Conservation (phyloP, 106 monocot genomes). For the Dioscorea alata region DNA sequence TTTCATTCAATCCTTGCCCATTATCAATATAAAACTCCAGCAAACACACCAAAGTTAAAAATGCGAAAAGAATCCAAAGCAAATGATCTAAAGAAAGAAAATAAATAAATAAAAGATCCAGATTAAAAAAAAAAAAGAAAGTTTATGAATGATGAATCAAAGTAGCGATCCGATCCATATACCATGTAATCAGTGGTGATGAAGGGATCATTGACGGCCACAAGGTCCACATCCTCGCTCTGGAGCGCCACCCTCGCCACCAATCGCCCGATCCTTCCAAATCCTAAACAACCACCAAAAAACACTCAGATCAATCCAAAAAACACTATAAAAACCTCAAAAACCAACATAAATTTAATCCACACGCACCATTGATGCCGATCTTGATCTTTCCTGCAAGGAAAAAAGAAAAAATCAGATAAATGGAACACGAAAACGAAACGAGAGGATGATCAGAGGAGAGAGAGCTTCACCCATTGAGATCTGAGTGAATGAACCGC, state of each 20-base stretch:
- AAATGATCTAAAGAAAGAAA: too few relatives aligned
- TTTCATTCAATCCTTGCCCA: too few relatives aligned
- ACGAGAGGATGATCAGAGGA: background rate
- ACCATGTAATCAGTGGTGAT: conserved; percentile 98
- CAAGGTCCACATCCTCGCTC: conserved; percentile 85
- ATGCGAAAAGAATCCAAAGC: too few relatives aligned
- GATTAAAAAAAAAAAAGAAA: too few relatives aligned
- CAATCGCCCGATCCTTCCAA: conserved; percentile 84
- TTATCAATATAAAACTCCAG: too few relatives aligned
- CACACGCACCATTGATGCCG: conserved; percentile 82
- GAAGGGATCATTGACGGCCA: conserved; percentile 93
- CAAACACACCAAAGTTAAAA: too few relatives aligned
- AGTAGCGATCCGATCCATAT: too few relatives aligned
- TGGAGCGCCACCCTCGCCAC: conserved; percentile 86
- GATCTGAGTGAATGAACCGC: background rate
- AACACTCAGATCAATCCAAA: background rate
- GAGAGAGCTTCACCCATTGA: conserved; percentile 18
- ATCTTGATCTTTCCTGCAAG: conserved; percentile 70
- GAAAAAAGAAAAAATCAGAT: conserved; percentile 1
- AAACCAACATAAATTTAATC: background rate
- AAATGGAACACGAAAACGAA: background rate
- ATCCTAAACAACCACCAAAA: conserved; percentile 34
- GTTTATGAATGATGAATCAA: too few relatives aligned
- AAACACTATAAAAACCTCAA: background rate
- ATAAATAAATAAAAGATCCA: too few relatives aligned